Evolutionary conservation across 2,329 filamentous ascomycete species (phyloP).

Genomic region (Pezicula radicicola): DNA sequence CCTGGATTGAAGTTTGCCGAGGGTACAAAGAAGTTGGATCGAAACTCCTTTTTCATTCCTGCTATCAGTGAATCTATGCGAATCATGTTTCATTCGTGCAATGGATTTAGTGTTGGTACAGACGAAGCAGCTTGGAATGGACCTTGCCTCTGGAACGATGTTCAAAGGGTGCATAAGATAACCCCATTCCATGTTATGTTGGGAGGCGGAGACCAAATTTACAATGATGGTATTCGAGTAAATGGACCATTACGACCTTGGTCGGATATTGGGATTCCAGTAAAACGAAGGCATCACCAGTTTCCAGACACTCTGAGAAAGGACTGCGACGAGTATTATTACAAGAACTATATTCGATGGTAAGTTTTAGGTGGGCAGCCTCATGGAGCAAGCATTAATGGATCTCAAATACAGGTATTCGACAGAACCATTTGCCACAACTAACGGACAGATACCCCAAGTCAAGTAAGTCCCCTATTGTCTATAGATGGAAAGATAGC

Average conservation of each 20-base stretch:
- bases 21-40: constrained; percentile 46
- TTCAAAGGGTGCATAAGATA: constrained; percentile 75
- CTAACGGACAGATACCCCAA: constrained; percentile 90
- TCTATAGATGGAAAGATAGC: too few relatives aligned
- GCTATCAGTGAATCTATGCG: constrained; percentile 86
- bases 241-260: constrained; percentile 77
- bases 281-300: constrained; percentile 73
- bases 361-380: constrained; percentile 52
- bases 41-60: constrained; percentile 81
- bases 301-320: constrained; percentile 78
- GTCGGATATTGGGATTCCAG: constrained; percentile 79
- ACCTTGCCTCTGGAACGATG: constrained; percentile 93
- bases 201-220: constrained; percentile 93
- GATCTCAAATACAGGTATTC: constrained; percentile 62
- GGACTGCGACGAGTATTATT: constrained; percentile 86
- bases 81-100: constrained; percentile 98
- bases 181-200: constrained; percentile 92
- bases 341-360: constrained; percentile 84
- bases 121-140: constrained; percentile 85
- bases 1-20: constrained; percentile 61
- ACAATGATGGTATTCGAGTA: constrained; percentile 90
- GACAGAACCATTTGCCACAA: constrained; percentile 78
- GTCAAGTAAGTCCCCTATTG: constrained; percentile 52
- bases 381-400: constrained; percentile 51
- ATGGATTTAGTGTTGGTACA: constrained; percentile 88